phyloP scores from a whole-genome alignment of 331 rosid genomes.

The Saraca asoca region DNA sequence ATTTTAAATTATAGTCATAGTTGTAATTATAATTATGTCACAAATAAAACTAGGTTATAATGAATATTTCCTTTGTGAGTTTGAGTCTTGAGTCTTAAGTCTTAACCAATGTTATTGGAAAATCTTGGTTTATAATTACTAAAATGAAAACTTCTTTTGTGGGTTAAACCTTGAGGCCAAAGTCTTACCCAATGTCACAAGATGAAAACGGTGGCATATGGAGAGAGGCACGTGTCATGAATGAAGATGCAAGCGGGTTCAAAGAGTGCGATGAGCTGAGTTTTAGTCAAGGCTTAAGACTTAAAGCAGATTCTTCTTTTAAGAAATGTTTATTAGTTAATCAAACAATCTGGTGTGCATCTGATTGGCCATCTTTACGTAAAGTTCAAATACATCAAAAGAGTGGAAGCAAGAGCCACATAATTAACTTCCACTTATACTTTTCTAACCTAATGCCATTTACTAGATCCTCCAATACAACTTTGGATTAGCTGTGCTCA shows the following conservation, averaged over 20 bases:
- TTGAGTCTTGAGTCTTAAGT: not conserved
- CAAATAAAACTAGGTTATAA: too few relatives aligned
- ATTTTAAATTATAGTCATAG: too few relatives aligned
- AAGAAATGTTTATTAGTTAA: conserved; percentile 23
- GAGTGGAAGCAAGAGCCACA: conserved; percentile 39
- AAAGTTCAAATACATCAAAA: conserved; percentile 33
- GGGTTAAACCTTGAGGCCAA: too few relatives aligned
- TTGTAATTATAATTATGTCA: too few relatives aligned
- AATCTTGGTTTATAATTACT: too few relatives aligned
- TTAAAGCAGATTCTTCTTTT: conserved; percentile 17
- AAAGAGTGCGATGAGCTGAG: conserved; percentile 18
- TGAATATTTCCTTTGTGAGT: too few relatives aligned
- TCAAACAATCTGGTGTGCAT: conserved; percentile 36
- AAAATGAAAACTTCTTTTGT: too few relatives aligned
- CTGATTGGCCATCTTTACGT: conserved; percentile 38
- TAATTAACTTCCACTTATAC: conserved; percentile 8
- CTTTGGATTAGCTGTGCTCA: too few relatives aligned
- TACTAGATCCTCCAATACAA: not conserved
- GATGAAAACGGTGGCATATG: conserved; percentile 30
- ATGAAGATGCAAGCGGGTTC: conserved; percentile 29
- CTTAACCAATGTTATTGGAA: not conserved
- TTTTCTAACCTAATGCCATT: conserved; percentile 53
- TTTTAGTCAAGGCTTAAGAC: not conserved
- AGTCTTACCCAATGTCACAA: conserved; percentile 16
- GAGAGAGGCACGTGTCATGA: conserved; percentile 28